Percentiles rank a stretch among this genome's conserved stretches.
Conservation (phyloP, 768 basidiomycete genomes). For the Strobilomyces dryophilus region DNA sequence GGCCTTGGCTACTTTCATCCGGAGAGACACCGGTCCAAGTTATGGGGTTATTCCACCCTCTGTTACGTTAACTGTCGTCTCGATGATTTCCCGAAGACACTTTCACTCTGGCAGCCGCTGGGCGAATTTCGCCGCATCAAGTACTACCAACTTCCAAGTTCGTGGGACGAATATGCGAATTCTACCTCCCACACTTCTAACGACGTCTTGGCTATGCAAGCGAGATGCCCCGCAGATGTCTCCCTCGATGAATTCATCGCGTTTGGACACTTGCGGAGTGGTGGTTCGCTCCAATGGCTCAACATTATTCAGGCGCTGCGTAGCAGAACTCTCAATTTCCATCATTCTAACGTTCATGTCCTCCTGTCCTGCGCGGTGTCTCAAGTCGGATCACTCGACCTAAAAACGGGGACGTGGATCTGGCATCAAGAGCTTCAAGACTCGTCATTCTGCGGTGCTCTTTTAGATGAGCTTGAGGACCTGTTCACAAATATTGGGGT, state of each 20-base stretch:
- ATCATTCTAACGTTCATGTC: neutral
- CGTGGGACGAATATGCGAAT: no score
- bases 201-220: neutral
- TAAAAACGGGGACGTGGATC: neutral
- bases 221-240: neutral
- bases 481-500: neutral
- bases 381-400: neutral
- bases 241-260: neutral
- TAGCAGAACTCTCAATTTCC: neutral
- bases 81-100: no score
- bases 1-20: no score
- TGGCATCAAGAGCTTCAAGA: neutral
- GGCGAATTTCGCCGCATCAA: no score
- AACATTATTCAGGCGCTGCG: neutral
- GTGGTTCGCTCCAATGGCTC: neutral
- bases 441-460: neutral
- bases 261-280: neutral
- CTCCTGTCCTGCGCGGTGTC: neutral
- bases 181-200: neutral
- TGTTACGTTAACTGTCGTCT: no score
- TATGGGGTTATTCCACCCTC: no score
- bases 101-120: no score
- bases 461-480: neutral
- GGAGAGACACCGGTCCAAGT: no score
- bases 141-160: no score